Base-by-base conservation (phyloP, 345 rosid genomes). In the Draba incana region DNA sequence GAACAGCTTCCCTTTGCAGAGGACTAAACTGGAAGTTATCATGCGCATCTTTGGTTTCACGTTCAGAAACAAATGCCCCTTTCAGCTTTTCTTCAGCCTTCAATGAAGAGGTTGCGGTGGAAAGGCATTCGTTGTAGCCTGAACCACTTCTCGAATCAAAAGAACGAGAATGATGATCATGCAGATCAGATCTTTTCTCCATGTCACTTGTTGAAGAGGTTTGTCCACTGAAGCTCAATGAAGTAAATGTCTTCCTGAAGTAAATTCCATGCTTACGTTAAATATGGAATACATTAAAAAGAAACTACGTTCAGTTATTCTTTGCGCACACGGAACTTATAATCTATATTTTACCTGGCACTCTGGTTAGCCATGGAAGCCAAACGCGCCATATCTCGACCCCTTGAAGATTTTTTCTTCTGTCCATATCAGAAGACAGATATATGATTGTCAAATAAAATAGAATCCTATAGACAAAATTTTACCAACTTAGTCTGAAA, bases 101-200 rank as follows among this genome's bases (percentile, higher is more conserved):
- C 59, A 71, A 23, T 54, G 85, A 69, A 57, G 86, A 80, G 69
- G 78, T 78, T 47, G 49, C 75, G 27, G 77, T 75, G 72, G 79
- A 83, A 64, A 78, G 79, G 74, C 80, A 57, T 58, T 88, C 86
- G 14, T 73, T 77, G 71, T 78, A 76, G 64, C 86, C 90, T 13
- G 96, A 86, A 13, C 85, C 86, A 63, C 79, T 77, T 81, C 81
- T 83, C 51, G 84, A 84, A 75, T 78, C 97, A 54, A 84, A 79
- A 23, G 91, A 81, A 59, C 60, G 77, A 62, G 90, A 73, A 71
- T 33, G 79, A 75, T 38, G 78, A 62, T 81, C 87, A 62, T 80
- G 81, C 25, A 71, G 25, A 54, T 91, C 88, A 68, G 82, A 84
- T 68, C 64, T 85, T 52, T 78, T 62, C 48, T 83, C 81, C 72